Percentiles rank a stretch among this genome's conserved stretches.
Evolutionary conservation across 768 basidiomycete genomes (phyloP).

Genomic region (Tricholoma furcatifolium): DNA sequence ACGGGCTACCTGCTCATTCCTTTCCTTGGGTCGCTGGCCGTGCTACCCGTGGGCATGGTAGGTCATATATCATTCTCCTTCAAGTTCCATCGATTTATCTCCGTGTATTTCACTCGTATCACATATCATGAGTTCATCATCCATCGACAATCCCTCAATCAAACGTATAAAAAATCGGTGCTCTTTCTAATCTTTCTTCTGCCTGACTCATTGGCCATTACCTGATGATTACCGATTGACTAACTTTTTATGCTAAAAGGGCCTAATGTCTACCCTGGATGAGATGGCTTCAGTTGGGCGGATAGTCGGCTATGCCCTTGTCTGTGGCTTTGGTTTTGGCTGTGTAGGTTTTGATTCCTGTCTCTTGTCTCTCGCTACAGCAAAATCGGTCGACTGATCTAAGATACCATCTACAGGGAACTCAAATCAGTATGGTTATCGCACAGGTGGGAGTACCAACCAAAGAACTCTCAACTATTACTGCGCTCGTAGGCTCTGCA

Average conservation of each 20-base stretch:
- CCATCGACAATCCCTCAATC: not conserved
- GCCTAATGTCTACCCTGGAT: slow-evolving; percentile 23
- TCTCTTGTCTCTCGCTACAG: not conserved
- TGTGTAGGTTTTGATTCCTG: slow-evolving; percentile 13
- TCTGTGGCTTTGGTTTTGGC: slow-evolving; percentile 23
- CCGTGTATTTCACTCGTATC: not conserved
- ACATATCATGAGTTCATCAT: not conserved
- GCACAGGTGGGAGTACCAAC: slow-evolving; percentile 23
- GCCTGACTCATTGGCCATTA: not conserved
- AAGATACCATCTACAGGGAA: slow-evolving; percentile 10
- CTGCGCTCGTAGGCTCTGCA: slow-evolving; percentile 20
- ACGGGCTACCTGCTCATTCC: slow-evolving; percentile 14
- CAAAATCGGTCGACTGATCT: not conserved
- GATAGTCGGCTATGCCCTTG: slow-evolving; percentile 21
- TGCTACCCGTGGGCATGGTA: slow-evolving; percentile 23
- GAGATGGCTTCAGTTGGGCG: slow-evolving; percentile 19
- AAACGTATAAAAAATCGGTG: not conserved
- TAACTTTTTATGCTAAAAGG: slow-evolving; percentile 8
- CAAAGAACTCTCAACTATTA: slow-evolving; percentile 23
- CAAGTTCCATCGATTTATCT: not conserved
- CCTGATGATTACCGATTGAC: not conserved
- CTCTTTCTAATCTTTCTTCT: not conserved
- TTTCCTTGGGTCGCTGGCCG: slow-evolving; percentile 11
- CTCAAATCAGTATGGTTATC: slow-evolving; percentile 21
- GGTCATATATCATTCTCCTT: not conserved